Evolutionary conservation across 768 basidiomycete species (phyloP).

Genomic region (Podaxis pistillaris): DNA sequence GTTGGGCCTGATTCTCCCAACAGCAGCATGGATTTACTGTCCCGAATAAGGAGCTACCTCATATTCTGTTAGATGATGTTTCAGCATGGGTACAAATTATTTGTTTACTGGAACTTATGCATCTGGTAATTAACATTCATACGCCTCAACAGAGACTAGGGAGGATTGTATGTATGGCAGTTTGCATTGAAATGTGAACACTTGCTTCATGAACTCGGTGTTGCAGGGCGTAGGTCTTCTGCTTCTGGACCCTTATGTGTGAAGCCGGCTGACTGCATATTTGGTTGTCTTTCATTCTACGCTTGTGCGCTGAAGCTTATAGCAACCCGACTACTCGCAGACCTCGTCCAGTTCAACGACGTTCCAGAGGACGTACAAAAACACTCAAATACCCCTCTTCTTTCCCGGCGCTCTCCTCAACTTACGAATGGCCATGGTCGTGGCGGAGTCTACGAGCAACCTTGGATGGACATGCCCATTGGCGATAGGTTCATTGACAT

Average conservation of each 20-base stretch:
- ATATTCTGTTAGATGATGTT: too few species aligned
- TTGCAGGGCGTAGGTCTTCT: constrained; percentile 72
- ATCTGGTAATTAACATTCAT: constrained; percentile 42
- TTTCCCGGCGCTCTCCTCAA: constrained; percentile 58
- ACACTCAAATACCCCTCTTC: constrained; percentile 37
- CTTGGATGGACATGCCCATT: constrained; percentile 64
- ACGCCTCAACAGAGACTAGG: too few species aligned
- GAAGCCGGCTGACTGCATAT: not conserved
- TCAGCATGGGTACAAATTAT: too few species aligned
- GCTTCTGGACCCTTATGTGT: not conserved
- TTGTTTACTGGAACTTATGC: too few species aligned
- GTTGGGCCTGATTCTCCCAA: too few species aligned
- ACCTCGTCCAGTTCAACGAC: constrained; percentile 54
- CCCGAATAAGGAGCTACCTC: constrained; percentile 31
- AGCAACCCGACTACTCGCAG: constrained; percentile 59
- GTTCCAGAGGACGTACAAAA: constrained; percentile 41
- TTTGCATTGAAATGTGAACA: constrained; percentile 40
- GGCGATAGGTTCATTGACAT: constrained; percentile 65
- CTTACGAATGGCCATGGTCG: constrained; percentile 65
- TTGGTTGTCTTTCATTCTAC: constrained; percentile 8
- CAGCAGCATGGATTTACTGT: too few species aligned
- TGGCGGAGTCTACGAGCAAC: constrained; percentile 49
- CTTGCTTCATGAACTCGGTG: constrained; percentile 96
- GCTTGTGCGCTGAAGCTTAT: constrained; percentile 45
- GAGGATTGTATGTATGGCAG: too few species aligned